phyloP scores from a whole-genome alignment of 345 rosid species.

The Linum usitatissimum region DNA sequence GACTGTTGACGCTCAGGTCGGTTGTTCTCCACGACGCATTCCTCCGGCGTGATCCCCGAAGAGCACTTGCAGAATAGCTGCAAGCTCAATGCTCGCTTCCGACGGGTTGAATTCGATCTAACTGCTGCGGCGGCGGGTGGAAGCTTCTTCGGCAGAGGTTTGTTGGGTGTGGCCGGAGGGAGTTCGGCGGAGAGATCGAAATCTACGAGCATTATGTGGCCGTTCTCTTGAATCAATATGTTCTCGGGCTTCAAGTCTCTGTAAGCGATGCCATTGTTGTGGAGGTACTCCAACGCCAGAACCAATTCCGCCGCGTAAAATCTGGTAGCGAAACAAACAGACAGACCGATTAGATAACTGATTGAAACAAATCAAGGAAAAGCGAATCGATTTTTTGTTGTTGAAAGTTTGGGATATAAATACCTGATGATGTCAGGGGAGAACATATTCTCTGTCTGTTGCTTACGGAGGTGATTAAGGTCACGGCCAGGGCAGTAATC shows the following conservation, averaged over 20 bases:
- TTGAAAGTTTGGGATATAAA: too few species aligned
- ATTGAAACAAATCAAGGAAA: too few species aligned
- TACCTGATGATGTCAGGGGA: slow-evolving; percentile 64
- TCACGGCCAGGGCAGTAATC: slow-evolving; percentile 83
- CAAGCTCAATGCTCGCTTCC: slow-evolving; percentile 21
- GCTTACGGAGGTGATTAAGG: slow-evolving; percentile 40
- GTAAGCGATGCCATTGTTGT: slow-evolving; percentile 56
- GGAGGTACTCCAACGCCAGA: slow-evolving; percentile 66
- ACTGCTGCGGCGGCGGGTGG: not conserved
- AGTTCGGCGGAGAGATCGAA: slow-evolving; percentile 83
- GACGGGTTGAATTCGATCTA: slow-evolving; percentile 4
- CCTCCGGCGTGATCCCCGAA: slow-evolving; percentile 18
- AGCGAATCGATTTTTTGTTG: too few species aligned
- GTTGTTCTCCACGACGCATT: not conserved
- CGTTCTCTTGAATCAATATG: slow-evolving; percentile 66
- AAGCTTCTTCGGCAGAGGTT: slow-evolving; percentile 9
- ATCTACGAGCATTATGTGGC: slow-evolving; percentile 90
- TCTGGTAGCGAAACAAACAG: slow-evolving; percentile 16
- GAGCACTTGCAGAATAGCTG: slow-evolving; percentile 20
- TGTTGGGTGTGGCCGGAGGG: slow-evolving; percentile 17
- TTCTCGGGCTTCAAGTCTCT: slow-evolving; percentile 89
- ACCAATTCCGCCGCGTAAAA: slow-evolving; percentile 91
- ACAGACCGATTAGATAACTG: too few species aligned
- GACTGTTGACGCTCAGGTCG: not conserved
- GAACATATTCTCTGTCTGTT: slow-evolving; percentile 74